phyloP scores from a whole-genome alignment of 306 rosid species.

The Gastrolobium villosum region DNA sequence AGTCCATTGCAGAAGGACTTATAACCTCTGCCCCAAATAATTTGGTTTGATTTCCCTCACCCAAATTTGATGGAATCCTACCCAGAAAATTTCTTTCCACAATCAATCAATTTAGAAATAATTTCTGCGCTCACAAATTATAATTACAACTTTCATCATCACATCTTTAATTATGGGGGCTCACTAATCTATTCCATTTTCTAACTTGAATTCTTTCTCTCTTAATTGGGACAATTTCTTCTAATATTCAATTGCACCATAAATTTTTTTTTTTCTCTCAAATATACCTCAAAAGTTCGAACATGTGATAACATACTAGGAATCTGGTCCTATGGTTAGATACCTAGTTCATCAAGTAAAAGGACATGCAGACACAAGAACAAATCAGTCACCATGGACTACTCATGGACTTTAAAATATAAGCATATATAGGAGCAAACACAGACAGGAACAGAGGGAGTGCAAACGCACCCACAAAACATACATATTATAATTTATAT shows the following conservation, averaged over 20 bases:
- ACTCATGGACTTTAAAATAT: slow-evolving; percentile 14
- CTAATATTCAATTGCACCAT: background rate
- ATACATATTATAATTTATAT: background rate
- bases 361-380: background rate
- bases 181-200: background rate
- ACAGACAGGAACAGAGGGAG: background rate
- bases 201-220: background rate
- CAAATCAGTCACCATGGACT: background rate
- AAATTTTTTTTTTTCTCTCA: background rate
- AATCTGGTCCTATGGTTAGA: slow-evolving; percentile 17
- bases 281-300: background rate
- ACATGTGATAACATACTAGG: background rate
- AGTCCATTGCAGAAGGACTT: background rate
- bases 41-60: too few species aligned
- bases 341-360: background rate
- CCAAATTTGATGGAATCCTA: background rate
- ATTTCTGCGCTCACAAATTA: background rate
- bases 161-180: background rate
- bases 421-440: background rate
- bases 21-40: background rate
- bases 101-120: background rate
- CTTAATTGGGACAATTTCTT: background rate
- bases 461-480: background rate
- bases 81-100: background rate
- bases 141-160: background rate